phyloP scores from a whole-genome alignment of 106 monocot genomes.

The Platanthera zijinensis region DNA sequence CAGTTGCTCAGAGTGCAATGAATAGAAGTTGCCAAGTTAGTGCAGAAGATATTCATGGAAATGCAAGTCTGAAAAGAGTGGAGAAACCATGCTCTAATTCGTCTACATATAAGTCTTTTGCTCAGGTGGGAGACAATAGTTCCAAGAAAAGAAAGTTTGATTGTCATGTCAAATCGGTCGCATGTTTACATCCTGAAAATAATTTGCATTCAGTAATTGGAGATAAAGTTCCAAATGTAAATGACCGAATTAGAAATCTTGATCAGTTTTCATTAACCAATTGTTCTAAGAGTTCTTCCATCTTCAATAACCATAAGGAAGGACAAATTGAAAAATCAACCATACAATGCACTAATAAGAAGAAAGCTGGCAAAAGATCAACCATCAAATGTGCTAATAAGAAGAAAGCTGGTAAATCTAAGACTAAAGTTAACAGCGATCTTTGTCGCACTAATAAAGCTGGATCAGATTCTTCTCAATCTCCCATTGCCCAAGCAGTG shows the following conservation, averaged over 20 bases:
- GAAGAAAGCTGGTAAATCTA: slow-evolving; percentile 7
- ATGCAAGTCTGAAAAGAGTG: slow-evolving; percentile 11
- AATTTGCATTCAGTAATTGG: slow-evolving; percentile 1
- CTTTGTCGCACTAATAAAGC: slow-evolving; percentile 5
- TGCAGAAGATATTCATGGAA: slow-evolving; percentile 11
- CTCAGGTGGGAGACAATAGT: slow-evolving; percentile 4
- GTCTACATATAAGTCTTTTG: slow-evolving; percentile 4
- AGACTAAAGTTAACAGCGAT: neutral
- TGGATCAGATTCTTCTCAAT: neutral
- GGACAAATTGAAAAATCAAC: neutral
- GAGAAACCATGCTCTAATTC: slow-evolving; percentile 2
- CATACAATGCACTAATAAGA: slow-evolving; percentile 7
- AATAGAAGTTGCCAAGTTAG: slow-evolving; percentile 2
- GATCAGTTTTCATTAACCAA: neutral
- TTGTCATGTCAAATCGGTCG: slow-evolving; percentile 8
- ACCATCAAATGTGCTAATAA: slow-evolving; percentile 6
- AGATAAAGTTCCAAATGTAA: slow-evolving; percentile 8
- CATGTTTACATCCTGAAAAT: slow-evolving; percentile 13
- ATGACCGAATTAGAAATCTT: slow-evolving; percentile 10
- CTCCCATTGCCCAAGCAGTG: neutral
- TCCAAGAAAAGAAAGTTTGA: slow-evolving; percentile 37
- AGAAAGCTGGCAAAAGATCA: neutral
- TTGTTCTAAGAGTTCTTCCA: neutral
- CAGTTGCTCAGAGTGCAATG: slow-evolving; percentile 7
- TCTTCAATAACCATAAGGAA: neutral